These are phyloP conservation scores for Ceriops tagal DNA, from an alignment of 345 rosid species.

Conservation along the genomic window DNA sequence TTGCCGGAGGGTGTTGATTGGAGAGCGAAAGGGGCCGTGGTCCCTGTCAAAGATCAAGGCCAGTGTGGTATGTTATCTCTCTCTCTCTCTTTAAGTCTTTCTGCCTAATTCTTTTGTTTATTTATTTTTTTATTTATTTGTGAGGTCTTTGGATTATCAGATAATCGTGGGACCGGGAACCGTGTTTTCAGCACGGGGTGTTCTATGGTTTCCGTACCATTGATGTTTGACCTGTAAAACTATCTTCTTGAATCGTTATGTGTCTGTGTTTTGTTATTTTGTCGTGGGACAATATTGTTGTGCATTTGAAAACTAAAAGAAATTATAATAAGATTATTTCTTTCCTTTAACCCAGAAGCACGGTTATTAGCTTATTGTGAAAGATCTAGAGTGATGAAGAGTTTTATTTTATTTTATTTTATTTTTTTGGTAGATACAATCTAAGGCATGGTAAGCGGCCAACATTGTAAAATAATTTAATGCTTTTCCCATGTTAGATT, in stretches of 20 bases:
- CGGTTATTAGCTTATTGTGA: too few relatives aligned
- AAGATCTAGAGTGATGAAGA: too few relatives aligned
- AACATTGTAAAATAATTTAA: too few relatives aligned
- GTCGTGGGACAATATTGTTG: not conserved
- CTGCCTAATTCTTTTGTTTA: not conserved
- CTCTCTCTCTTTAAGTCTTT: not conserved
- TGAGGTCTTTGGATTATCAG: not conserved
- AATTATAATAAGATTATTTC: too few relatives aligned
- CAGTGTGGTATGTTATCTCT: constrained; percentile 20
- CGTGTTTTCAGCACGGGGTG: not conserved
- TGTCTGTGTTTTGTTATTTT: not conserved
- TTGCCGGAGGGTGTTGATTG: constrained; percentile 29
- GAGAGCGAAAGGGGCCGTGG: constrained; percentile 29
- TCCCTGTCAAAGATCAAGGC: constrained; percentile 30
- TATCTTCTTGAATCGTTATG: not conserved
- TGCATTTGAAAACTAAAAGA: too few relatives aligned
- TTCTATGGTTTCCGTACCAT: too few relatives aligned
- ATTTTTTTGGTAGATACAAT: too few relatives aligned
- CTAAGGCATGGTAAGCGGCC: too few relatives aligned
- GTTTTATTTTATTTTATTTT: too few relatives aligned
- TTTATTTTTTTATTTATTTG: not conserved
- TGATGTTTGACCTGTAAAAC: not conserved
- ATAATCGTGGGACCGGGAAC: constrained; percentile 1
- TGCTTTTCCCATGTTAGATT: too few relatives aligned
- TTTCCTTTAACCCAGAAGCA: too few relatives aligned